phyloP scores from a whole-genome alignment of 495 filamentous ascomycete genomes.

The Darksidea phi region DNA sequence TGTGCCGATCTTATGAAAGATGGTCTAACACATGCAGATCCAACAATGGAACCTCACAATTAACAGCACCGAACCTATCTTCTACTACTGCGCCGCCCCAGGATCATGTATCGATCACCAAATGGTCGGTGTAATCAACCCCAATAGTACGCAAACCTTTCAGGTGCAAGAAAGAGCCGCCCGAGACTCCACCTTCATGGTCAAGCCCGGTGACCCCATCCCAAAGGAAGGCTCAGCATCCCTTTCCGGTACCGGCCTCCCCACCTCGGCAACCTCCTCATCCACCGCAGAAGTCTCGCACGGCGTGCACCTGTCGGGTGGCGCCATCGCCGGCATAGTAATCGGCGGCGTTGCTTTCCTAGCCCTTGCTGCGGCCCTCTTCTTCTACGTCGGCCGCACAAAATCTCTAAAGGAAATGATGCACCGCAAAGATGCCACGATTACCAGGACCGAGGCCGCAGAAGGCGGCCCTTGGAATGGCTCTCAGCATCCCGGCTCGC shows the following conservation, averaged over 20 bases:
- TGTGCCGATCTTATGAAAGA: conserved; percentile 29
- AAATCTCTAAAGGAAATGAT: conserved; percentile 28
- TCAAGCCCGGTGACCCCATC: conserved; percentile 47
- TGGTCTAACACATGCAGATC: conserved; percentile 44
- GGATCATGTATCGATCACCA: conserved; percentile 43
- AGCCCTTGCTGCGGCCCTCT: conserved; percentile 44
- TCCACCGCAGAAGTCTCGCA: conserved; percentile 5
- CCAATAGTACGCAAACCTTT: conserved; percentile 40
- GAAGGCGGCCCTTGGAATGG: conserved; percentile 1
- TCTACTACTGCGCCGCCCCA: conserved; percentile 60
- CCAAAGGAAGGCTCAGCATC: conserved; percentile 36
- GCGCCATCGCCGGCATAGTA: conserved; percentile 51
- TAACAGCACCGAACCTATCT: conserved; percentile 59
- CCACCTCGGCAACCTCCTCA: conserved; percentile 20
- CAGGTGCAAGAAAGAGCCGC: conserved; percentile 38
- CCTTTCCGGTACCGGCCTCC: conserved; percentile 2
- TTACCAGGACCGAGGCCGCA: background rate
- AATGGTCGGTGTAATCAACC: conserved; percentile 53
- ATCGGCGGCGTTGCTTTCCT: conserved; percentile 44
- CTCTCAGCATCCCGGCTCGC: background rate
- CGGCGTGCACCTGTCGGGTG: conserved; percentile 39
- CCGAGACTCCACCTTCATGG: conserved; percentile 38
- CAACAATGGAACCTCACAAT: conserved; percentile 51
- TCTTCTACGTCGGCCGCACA: conserved; percentile 44
- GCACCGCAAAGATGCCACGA: conserved; percentile 14